Base-by-base conservation (phyloP, 257 asterid species). In the Scutellaria minor region DNA sequence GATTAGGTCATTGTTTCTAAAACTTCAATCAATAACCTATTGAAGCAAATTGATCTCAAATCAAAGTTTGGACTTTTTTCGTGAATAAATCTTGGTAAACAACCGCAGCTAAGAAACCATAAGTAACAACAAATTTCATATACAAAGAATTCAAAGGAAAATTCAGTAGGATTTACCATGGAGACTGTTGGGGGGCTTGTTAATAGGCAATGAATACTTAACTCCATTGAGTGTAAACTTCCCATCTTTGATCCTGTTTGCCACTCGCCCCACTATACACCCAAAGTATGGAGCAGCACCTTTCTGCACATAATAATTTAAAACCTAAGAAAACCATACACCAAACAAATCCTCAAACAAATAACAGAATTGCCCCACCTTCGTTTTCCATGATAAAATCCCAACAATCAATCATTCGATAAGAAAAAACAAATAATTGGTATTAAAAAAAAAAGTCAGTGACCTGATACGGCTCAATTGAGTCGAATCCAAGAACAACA, bases 251-350 rank as follows among this genome's bases (percentile, higher is more conserved):
- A 92, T 90, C 86, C 98, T 85, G 72, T 95, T 95, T 39, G 99
- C 99, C 65, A 95, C 99, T 64, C 99, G 90, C 73, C 99, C 99
- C 54, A 95, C 99, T 57, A 95, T 92, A 84, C 98, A 90, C 13
- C 99, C 99, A 78, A 95, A 95, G 72, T 83, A 95, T 60, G 96
- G 96, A 6, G 97, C 86, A 67, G 79, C 91, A 39, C 97, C 98
- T 89, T 87, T 89, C 99, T 95, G 87, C 71, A 71, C 64, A 82
- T 45, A 60, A 42, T 2, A 62, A 68, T 1, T 31, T 46, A 45
- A 52, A 13, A 44, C 24, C 51, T 6, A 39, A 31, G 35, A 52
- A 58, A 8, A 13, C 55, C 10, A 59, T 2, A 39, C 6, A 31
- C 5, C 37, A 41, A 51, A 15, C 10, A 39, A 52, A 56, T 68